Evolutionary conservation across 2,329 filamentous ascomycete species (phyloP), one percentile per base, ranked within the genome.

Genomic region (Drechslerella dactyloides): DNA sequence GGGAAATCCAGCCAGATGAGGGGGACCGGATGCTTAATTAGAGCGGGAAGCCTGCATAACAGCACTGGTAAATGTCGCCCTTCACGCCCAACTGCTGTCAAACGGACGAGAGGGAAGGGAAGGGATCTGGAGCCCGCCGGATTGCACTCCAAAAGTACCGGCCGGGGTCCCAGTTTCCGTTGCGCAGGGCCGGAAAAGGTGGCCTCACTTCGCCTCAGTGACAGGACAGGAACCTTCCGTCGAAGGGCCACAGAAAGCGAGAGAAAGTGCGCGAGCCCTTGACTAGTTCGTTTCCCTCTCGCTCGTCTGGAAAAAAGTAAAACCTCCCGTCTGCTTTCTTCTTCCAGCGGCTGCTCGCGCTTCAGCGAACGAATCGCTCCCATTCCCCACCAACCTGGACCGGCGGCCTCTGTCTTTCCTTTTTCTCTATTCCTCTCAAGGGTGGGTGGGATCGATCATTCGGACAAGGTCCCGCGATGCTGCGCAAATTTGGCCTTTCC

Each of bases 301-400:
- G 27, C 3, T 4, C 3, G 8, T 4, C 4, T 3, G 8, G 8
- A 33, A 48, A 19, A 21, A 48, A 21, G 19, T 6, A 48, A 23
- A 21, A 48, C n/a, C 17, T 23, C 8, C 1, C 7, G 11, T 21
- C 6, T 70, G 58, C 59, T 70, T 70, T 70, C 66, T 70, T 70
- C 61, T 70, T 62, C 66, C 55, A 59, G 63, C 66, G 66, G 66
- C 66, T 58, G 66, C 58, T 58, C 63, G 66, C 66, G 66, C 66
- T 58, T 69, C 59, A 70, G 55, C 44, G 53, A 70, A 70, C 66
- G 66, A 70, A 70, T 64, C 66, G 66, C 66, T 70, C 58, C 35
- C 59, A 61, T 70, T 59, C 65, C 58, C 66, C 66, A 70, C 59
- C 66, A 63, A 55, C 66, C 66, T 51, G 66, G 65, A 52, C 65